Conservation (phyloP, 768 basidiomycete species). For the Trichaptum fuscoviolaceum region DNA sequence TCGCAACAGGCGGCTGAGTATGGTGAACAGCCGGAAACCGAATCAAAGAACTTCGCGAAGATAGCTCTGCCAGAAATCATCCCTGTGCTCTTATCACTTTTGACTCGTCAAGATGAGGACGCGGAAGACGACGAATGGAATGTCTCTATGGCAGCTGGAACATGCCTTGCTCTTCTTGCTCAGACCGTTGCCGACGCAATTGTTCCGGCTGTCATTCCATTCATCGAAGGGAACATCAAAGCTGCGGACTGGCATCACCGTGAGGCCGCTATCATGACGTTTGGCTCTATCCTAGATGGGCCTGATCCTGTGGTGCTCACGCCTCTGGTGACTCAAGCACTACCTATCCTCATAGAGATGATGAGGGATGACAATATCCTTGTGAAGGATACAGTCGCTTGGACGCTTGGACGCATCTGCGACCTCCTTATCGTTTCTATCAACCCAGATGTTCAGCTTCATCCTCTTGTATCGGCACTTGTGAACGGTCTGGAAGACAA, state of each 20-base stretch:
- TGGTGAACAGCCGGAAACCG: slow-evolving; percentile 78
- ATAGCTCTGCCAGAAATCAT: slow-evolving; percentile 92
- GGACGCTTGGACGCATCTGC: slow-evolving; percentile 95
- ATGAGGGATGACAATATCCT: slow-evolving; percentile 81
- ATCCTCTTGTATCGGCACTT: slow-evolving; percentile 75
- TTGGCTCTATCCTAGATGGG: slow-evolving; percentile 95
- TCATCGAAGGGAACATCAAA: slow-evolving; percentile 96
- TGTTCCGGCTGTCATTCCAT: slow-evolving; percentile 91
- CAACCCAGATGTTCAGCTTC: slow-evolving; percentile 84
- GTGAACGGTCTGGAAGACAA: slow-evolving; percentile 76
- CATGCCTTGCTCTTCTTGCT: slow-evolving; percentile 83
- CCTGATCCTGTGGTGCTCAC: slow-evolving; percentile 85
- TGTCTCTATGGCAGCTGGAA: slow-evolving; percentile 93
- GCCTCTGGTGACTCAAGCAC: slow-evolving; percentile 89
- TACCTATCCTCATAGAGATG: slow-evolving; percentile 92
- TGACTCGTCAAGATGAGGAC: slow-evolving; percentile 93
- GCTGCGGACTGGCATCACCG: slow-evolving; percentile 89
- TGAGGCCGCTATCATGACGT: slow-evolving; percentile 97
- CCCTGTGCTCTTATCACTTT: slow-evolving; percentile 82
- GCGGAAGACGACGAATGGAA: slow-evolving; percentile 99
- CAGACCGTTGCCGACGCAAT: slow-evolving; percentile 87
- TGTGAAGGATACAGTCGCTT: slow-evolving; percentile 96
- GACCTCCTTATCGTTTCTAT: slow-evolving; percentile 83
- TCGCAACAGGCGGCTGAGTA: slow-evolving; percentile 73
- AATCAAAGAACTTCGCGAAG: slow-evolving; percentile 90